These are phyloP conservation scores for Acorus calamus DNA, from an alignment of 106 monocot species.

Conservation along the genomic window DNA sequence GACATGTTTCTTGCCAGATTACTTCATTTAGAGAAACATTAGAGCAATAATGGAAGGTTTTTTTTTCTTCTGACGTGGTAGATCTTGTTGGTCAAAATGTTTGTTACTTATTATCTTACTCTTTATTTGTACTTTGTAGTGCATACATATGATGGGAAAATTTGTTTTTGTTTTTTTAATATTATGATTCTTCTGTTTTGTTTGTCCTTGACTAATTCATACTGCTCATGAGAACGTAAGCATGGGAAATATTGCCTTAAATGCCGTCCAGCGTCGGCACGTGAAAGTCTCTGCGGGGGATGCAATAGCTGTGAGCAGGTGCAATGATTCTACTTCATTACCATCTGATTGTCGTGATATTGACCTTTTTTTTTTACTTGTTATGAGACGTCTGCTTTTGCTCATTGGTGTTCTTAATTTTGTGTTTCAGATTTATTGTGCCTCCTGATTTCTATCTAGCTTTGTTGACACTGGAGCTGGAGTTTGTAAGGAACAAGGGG, in stretches of 20 bases:
- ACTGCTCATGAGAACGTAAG: conserved; percentile 44
- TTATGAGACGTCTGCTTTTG: background rate
- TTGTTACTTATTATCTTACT: too few species aligned
- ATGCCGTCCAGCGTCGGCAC: conserved; percentile 80
- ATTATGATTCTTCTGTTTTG: too few species aligned
- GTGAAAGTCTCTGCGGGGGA: conserved; percentile 75
- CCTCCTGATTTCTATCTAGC: conserved; percentile 73
- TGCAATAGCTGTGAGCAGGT: conserved; percentile 64
- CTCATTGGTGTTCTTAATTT: conserved; percentile 1
- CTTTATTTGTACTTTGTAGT: too few species aligned
- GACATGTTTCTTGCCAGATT: too few species aligned
- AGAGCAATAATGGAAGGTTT: too few species aligned
- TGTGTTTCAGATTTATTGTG: conserved; percentile 39
- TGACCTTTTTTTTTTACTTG: background rate
- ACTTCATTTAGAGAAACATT: too few species aligned
- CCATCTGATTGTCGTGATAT: background rate
- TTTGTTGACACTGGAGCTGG: conserved; percentile 73
- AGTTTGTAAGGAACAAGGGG: conserved; percentile 60
- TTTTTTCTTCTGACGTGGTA: too few species aligned
- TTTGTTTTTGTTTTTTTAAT: too few species aligned
- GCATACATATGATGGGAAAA: too few species aligned
- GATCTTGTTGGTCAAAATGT: too few species aligned
- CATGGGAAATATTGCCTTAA: conserved; percentile 55
- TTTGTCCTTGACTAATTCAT: conserved; percentile 41
- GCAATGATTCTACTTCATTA: background rate